Percentiles rank a stretch among this genome's conserved stretches.
phyloP scores from a whole-genome alignment of 2,329 filamentous ascomycete species.

The Botrytis paeoniae region DNA sequence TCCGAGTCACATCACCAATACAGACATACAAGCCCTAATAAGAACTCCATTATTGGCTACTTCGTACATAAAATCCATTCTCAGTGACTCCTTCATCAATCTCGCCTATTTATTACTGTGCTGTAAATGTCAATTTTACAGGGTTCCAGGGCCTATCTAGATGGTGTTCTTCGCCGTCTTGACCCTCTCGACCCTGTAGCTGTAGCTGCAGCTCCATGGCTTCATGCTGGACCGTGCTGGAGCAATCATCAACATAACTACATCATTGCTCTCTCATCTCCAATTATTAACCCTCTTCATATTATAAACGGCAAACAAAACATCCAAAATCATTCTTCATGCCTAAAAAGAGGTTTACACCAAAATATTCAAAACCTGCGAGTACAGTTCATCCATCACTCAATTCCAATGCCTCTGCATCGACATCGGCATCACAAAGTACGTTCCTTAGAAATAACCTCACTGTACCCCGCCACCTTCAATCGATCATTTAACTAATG shows the following conservation, averaged over 20 bases:
- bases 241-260: neutral
- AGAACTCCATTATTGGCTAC: neutral
- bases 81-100: neutral
- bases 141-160: neutral
- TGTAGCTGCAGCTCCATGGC: neutral
- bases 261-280: neutral
- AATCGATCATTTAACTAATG: neutral
- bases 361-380: conserved; percentile 56
- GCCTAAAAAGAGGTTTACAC: conserved; percentile 61
- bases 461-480: conserved; percentile 4
- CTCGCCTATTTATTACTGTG: neutral
- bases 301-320: neutral
- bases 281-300: neutral
- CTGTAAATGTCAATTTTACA: neutral
- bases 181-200: neutral
- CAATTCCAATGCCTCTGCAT: conserved; percentile 37
- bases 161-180: neutral
- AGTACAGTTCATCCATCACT: conserved; percentile 53
- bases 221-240: neutral
- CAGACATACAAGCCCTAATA: too few species aligned
- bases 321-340: conserved; percentile 41
- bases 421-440: conserved; percentile 31
- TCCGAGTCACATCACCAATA: neutral
- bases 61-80: neutral
- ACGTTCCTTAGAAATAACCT: conserved; percentile 21